Percentiles rank a stretch among this genome's conserved stretches.
phyloP scores from a whole-genome alignment of 257 asterid species.

The Haberlea rhodopensis region DNA sequence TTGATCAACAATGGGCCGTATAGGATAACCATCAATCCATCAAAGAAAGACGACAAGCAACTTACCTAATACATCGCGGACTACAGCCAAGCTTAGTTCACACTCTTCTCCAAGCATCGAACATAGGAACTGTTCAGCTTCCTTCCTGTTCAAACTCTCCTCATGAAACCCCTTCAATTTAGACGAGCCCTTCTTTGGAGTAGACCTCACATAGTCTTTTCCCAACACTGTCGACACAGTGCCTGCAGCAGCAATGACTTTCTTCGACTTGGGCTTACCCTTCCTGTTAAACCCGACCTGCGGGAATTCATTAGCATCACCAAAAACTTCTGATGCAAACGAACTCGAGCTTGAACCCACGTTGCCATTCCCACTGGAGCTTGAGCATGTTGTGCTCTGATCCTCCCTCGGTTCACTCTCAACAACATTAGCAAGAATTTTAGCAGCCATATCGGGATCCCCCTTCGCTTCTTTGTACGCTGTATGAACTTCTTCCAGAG shows the following conservation, averaged over 20 bases:
- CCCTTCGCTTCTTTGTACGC: conserved; percentile 50
- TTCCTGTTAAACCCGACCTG: conserved; percentile 42
- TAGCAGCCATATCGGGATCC: conserved; percentile 49
- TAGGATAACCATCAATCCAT: neutral
- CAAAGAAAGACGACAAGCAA: conserved; percentile 28
- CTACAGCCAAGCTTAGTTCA: conserved; percentile 62
- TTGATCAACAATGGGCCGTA: conserved; percentile 3
- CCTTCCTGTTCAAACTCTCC: conserved; percentile 54
- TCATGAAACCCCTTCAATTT: conserved; percentile 39
- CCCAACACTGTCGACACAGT: conserved; percentile 70
- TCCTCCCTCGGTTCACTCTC: conserved; percentile 48
- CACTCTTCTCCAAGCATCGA: conserved; percentile 83
- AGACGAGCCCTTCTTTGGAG: conserved; percentile 47
- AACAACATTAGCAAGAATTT: conserved; percentile 33
- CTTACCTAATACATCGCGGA: conserved; percentile 83
- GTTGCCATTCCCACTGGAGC: conserved; percentile 50
- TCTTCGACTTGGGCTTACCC: conserved; percentile 48
- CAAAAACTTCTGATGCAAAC: conserved; percentile 41
- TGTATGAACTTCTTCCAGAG: conserved; percentile 50
- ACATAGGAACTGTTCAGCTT: conserved; percentile 69
- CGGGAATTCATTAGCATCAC: conserved; percentile 30
- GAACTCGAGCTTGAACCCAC: conserved; percentile 66
- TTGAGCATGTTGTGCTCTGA: conserved; percentile 64
- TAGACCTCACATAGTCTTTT: conserved; percentile 78
- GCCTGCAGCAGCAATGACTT: conserved; percentile 73